Conservation (phyloP, 352 stramenopile genomes). For the Pythium guiyangense region DNA sequence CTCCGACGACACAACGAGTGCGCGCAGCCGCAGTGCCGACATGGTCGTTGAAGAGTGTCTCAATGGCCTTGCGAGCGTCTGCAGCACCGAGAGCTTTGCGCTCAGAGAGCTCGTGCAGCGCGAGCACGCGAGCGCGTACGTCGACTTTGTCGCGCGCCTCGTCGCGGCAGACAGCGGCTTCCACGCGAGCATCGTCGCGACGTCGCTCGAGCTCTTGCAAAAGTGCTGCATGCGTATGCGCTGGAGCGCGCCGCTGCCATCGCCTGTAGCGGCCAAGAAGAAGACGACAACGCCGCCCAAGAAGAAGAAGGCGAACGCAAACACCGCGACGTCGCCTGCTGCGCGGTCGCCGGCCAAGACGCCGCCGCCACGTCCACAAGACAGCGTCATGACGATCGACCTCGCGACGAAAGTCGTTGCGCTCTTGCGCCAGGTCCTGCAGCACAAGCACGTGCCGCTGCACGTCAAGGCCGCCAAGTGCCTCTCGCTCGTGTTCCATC, state of each 20-base stretch:
- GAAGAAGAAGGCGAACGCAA: constrained; percentile 7
- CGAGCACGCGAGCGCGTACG: constrained; percentile 36
- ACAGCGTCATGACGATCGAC: constrained; percentile 29
- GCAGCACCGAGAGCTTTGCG: constrained; percentile 44
- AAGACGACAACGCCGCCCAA: neutral
- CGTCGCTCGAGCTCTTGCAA: constrained; percentile 57
- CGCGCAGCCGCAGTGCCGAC: constrained; percentile 25
- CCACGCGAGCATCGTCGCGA: constrained; percentile 63
- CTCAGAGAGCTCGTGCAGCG: constrained; percentile 44
- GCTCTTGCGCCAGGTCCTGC: constrained; percentile 40
- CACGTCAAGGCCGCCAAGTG: constrained; percentile 72
- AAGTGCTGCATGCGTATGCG: constrained; percentile 71
- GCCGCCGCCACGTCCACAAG: neutral
- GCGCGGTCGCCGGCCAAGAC: constrained; percentile 8
- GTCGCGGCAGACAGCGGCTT: constrained; percentile 28
- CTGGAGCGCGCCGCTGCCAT: constrained; percentile 23
- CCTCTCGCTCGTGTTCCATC: constrained; percentile 55
- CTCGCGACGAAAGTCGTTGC: constrained; percentile 38
- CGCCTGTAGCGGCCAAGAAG: neutral
- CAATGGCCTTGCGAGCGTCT: constrained; percentile 66
- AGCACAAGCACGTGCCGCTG: constrained; percentile 51
- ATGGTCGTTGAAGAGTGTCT: constrained; percentile 83
- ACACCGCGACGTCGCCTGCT: constrained; percentile 3
- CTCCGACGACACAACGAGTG: neutral
- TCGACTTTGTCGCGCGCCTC: constrained; percentile 48